A percentile compares a stretch with the other conserved stretches of the same genome.
Conservation (phyloP, 1,284 basidiomycete genomes). For the Coniferiporia sulphurascens region DNA sequence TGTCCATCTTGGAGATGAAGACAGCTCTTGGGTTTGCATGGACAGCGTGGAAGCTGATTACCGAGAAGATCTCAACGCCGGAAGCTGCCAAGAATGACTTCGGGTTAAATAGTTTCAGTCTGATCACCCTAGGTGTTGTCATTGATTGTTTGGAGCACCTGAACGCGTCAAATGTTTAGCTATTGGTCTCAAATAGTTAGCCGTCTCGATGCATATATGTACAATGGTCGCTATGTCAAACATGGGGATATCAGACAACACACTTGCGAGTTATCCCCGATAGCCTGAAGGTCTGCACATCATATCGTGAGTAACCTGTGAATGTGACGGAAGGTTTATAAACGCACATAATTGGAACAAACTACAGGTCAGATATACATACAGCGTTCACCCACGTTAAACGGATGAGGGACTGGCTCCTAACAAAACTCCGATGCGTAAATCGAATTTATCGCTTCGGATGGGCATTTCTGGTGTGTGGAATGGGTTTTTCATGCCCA, state of each 20-base stretch:
- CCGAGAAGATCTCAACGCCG: conserved; percentile 26
- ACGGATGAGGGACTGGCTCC: conserved; percentile 28
- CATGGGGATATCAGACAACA: too few species aligned
- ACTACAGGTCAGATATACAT: too few species aligned
- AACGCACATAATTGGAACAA: too few species aligned
- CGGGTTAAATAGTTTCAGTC: conserved; percentile 63
- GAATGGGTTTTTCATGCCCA: conserved; percentile 99
- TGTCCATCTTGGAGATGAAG: conserved; percentile 31
- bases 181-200: too few species aligned
- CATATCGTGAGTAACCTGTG: too few species aligned
- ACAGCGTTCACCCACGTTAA: neutral
- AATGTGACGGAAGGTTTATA: too few species aligned
- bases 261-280: too few species aligned
- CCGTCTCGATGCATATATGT: neutral
- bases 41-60: conserved; percentile 57
- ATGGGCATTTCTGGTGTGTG: conserved; percentile 99
- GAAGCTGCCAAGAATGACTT: conserved; percentile 32
- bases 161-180: neutral
- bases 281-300: too few species aligned
- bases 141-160: conserved; percentile 49
- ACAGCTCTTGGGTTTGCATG: conserved; percentile 50
- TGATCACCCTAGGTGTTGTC: conserved; percentile 55
- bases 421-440: conserved; percentile 56
- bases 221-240: neutral
- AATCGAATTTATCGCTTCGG: conserved; percentile 85